phyloP scores from a whole-genome alignment of 2,329 filamentous ascomycete genomes.

The Pseudopithomyces maydicus region DNA sequence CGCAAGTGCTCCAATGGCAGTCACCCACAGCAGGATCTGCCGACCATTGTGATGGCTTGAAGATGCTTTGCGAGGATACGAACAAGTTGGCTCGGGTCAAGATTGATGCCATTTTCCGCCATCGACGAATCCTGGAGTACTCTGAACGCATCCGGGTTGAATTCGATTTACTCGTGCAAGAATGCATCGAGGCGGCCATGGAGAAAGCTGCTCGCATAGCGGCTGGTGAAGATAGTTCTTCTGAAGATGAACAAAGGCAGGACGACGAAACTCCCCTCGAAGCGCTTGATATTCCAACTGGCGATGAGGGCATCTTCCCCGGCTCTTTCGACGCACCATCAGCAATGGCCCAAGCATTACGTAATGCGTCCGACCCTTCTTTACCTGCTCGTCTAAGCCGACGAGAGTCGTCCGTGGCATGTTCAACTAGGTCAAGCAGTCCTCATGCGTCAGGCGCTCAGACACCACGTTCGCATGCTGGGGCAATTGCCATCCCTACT shows the following conservation, averaged over 20 bases:
- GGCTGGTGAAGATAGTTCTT: constrained; percentile 82
- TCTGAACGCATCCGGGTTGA: constrained; percentile 93
- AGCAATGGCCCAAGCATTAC: constrained; percentile 62
- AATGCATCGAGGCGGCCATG: constrained; percentile 92
- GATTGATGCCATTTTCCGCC: constrained; percentile 89
- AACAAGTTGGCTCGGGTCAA: constrained; percentile 84
- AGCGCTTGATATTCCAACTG: constrained; percentile 46
- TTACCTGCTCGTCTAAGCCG: constrained; percentile 52
- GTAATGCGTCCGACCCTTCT: constrained; percentile 58
- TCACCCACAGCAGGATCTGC: constrained; percentile 89
- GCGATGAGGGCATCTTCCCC: constrained; percentile 62
- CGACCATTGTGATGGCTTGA: constrained; percentile 90
- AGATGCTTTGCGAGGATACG: constrained; percentile 86
- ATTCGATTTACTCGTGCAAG: constrained; percentile 88
- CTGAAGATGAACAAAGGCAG: constrained; percentile 53
- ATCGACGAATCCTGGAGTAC: constrained; percentile 93
- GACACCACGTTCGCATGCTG: constrained; percentile 83
- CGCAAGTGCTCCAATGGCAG: constrained; percentile 95
- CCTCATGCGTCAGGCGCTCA: constrained; percentile 76
- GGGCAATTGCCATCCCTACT: constrained; percentile 60
- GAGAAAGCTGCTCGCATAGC: constrained; percentile 88
- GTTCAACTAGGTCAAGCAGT: constrained; percentile 85
- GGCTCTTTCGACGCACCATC: constrained; percentile 63
- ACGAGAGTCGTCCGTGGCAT: constrained; percentile 66
- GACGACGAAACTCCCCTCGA: constrained; percentile 58